Percentiles rank a stretch among this genome's conserved stretches.
phyloP scores from a whole-genome alignment of 2,329 filamentous ascomycete species.

The Onygena corvina region DNA sequence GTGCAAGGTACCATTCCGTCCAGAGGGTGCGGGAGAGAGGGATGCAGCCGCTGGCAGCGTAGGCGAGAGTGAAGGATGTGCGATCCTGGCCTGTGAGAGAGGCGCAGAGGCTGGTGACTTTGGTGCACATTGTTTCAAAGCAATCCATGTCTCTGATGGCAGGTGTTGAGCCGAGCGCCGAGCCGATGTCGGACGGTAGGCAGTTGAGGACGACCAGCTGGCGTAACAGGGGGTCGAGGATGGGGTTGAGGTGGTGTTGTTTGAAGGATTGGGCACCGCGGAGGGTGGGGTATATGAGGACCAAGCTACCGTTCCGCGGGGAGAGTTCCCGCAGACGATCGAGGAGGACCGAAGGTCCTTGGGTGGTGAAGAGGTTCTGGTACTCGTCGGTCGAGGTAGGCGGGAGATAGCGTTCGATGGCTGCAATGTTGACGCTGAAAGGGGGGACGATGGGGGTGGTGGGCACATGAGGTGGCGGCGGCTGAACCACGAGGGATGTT shows the following conservation, averaged over 20 bases:
- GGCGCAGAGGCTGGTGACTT: slow-evolving; percentile 31
- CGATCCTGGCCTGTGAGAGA: slow-evolving; percentile 21
- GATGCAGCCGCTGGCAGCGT: slow-evolving; percentile 42
- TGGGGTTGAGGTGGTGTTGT: slow-evolving; percentile 47
- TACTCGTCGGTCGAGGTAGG: slow-evolving; percentile 49
- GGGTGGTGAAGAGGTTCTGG: slow-evolving; percentile 44
- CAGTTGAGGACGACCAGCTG: slow-evolving; percentile 48
- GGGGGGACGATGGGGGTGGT: slow-evolving; percentile 46
- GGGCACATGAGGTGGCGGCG: slow-evolving; percentile 35
- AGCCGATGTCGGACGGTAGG: slow-evolving; percentile 45
- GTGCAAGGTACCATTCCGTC: slow-evolving; percentile 54
- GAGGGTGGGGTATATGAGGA: slow-evolving; percentile 52
- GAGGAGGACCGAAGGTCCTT: slow-evolving; percentile 46
- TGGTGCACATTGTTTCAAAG: slow-evolving; percentile 40
- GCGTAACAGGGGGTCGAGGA: slow-evolving; percentile 50
- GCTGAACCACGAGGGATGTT: not conserved
- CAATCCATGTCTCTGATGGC: slow-evolving; percentile 44
- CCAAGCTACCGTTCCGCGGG: slow-evolving; percentile 43
- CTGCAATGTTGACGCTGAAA: slow-evolving; percentile 47
- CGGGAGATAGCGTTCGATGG: slow-evolving; percentile 55
- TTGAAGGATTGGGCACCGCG: slow-evolving; percentile 48
- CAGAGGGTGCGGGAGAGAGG: slow-evolving; percentile 43
- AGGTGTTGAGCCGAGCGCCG: slow-evolving; percentile 42
- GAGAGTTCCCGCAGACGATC: slow-evolving; percentile 51
- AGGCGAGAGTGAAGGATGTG: slow-evolving; percentile 35